A percentile compares a stretch with the other conserved stretches of the same genome.
Conservation (phyloP, 257 asterid genomes). For the Plectranthus barbatus region DNA sequence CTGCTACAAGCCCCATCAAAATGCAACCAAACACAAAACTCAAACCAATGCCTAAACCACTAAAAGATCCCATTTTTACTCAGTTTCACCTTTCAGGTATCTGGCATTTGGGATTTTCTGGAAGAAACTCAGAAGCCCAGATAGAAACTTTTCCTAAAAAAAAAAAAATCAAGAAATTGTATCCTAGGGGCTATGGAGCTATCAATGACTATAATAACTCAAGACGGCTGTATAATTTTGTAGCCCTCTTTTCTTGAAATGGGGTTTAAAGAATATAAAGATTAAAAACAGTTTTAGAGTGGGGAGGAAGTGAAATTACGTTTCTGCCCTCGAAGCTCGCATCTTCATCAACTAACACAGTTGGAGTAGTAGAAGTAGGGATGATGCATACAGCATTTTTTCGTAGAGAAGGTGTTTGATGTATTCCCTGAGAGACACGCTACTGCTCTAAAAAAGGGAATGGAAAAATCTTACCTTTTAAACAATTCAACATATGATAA, state of each 20-base stretch:
- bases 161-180: no score
- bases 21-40: slow-evolving; percentile 72
- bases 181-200: slow-evolving; percentile 1
- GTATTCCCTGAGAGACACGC: slow-evolving; percentile 26
- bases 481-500: slow-evolving; percentile 16
- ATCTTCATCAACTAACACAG: slow-evolving; percentile 5
- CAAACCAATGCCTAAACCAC: slow-evolving; percentile 75
- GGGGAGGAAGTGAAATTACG: neutral
- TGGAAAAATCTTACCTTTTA: slow-evolving; percentile 17
- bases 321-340: slow-evolving; percentile 12
- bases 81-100: neutral
- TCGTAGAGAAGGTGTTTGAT: slow-evolving; percentile 10
- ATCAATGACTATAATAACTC: neutral
- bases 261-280: no score
- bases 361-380: no score
- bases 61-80: slow-evolving; percentile 59
- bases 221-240: neutral
- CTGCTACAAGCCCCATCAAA: slow-evolving; percentile 73
- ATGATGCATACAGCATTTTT: neutral
- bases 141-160: no score
- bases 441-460: slow-evolving; percentile 3
- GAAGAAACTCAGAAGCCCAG: neutral
- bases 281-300: no score
- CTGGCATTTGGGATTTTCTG: slow-evolving; percentile 14
- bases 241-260: slow-evolving; percentile 19